Evolutionary conservation across 148 eudicot species (phyloP).

Genomic region (Tetragonia tetragonoides): DNA sequence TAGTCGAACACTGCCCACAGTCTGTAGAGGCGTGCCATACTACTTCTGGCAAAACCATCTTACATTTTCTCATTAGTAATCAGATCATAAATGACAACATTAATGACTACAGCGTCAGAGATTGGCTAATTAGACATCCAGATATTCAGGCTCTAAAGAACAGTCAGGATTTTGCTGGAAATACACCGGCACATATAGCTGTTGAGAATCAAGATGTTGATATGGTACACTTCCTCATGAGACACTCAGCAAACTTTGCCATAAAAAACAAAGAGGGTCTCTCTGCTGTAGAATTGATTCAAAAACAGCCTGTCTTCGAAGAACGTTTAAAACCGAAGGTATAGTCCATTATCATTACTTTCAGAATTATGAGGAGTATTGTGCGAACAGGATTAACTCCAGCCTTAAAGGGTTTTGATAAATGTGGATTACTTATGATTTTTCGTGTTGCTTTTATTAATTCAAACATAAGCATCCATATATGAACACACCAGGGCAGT

Average conservation of each 20-base stretch:
- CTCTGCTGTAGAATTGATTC: not conserved
- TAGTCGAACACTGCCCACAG: not conserved
- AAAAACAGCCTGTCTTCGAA: not conserved
- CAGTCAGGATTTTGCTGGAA: not conserved
- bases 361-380: too few relatives aligned
- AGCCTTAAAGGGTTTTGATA: too few relatives aligned
- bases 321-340: not conserved
- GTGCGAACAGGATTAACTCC: too few relatives aligned
- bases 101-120: too few relatives aligned
- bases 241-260: not conserved
- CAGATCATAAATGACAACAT: too few relatives aligned
- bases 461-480: too few relatives aligned
- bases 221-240: not conserved
- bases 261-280: not conserved
- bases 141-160: not conserved
- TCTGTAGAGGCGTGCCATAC: not conserved
- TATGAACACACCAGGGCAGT: too few relatives aligned
- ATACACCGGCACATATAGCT: slow-evolving; percentile 2
- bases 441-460: too few relatives aligned
- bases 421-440: too few relatives aligned
- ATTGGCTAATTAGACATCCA: not conserved
- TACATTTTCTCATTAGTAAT: not conserved
- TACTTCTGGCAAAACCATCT: not conserved
- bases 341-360: too few relatives aligned
- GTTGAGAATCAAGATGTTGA: not conserved